These are phyloP conservation scores for Wickerhamia fluorescens DNA, from an alignment of 805 yeast genomes.

Conservation along the genomic window DNA sequence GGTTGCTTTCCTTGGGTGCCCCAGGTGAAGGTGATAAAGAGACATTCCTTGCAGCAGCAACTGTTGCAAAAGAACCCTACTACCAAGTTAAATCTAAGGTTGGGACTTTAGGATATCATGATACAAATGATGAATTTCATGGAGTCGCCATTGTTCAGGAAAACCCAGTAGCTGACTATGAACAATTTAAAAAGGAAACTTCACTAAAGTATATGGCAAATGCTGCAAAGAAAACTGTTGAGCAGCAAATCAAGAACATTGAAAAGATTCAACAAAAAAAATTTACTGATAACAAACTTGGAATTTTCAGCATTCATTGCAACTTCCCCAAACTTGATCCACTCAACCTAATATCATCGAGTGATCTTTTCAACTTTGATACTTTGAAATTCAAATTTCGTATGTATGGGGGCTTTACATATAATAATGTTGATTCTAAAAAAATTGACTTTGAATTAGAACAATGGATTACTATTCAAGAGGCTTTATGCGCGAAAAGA, in stretches of 20 bases:
- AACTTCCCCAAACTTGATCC: conserved; percentile 34
- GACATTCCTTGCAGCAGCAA: conserved; percentile 26
- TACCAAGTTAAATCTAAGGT: conserved; percentile 14
- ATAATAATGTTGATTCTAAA: conserved; percentile 6
- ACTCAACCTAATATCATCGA: conserved; percentile 13
- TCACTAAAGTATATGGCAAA: conserved; percentile 3
- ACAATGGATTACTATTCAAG: too few species aligned
- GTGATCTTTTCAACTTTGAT: conserved; percentile 19
- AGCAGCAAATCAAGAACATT: conserved; percentile 49
- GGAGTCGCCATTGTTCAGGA: conserved; percentile 26
- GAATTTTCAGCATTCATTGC: conserved; percentile 26
- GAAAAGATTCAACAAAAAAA: conserved; percentile 18
- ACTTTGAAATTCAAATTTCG: conserved; percentile 18
- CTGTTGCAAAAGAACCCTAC: conserved; percentile 6
- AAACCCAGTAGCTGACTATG: conserved; percentile 19
- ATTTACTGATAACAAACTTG: conserved; percentile 24
- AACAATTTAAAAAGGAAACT: conserved; percentile 6
- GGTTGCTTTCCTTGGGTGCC: conserved; percentile 5
- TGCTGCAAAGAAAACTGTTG: conserved; percentile 4
- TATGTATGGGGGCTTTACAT: conserved; percentile 19
- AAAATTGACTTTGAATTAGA: conserved; percentile 22
- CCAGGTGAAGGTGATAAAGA: conserved; percentile 33
- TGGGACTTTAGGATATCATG: conserved; percentile 9
- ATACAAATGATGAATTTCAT: conserved; percentile 16
- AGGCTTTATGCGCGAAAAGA: too few species aligned